Evolutionary conservation across 768 basidiomycete genomes (phyloP).

Genomic region (Podaxis rugospora): DNA sequence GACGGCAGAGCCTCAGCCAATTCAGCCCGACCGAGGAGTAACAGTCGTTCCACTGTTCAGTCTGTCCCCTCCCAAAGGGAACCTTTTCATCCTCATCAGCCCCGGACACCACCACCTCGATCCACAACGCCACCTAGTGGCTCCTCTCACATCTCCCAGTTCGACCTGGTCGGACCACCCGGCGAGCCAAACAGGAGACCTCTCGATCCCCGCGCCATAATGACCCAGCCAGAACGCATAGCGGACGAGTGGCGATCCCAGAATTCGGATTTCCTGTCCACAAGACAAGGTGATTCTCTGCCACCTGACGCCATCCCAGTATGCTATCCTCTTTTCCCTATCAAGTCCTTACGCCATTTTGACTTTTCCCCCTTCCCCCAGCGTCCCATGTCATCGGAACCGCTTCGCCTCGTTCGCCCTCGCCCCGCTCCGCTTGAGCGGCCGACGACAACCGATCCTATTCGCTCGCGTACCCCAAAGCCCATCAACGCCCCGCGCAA

Average conservation of each 20-base stretch:
- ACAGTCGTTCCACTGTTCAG: not conserved
- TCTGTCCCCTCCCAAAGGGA: not conserved
- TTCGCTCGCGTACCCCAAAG: not conserved
- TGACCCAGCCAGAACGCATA: conserved; percentile 22
- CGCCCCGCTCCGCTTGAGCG: not conserved
- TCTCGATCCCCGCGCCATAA: not conserved
- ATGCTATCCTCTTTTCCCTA: not conserved
- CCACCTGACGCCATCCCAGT: not conserved
- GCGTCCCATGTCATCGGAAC: conserved; percentile 7
- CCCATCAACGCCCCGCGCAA: not conserved
- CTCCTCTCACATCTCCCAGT: conserved; percentile 4
- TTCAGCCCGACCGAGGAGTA: not conserved
- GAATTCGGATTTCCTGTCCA: conserved; percentile 20
- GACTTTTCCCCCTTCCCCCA: not conserved
- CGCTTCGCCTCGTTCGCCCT: not conserved
- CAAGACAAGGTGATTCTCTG: conserved; percentile 9
- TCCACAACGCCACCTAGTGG: not conserved
- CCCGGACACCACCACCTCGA: not conserved
- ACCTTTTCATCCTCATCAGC: not conserved
- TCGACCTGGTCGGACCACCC: not conserved
- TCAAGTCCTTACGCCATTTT: not conserved
- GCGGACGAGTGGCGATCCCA: conserved; percentile 29
- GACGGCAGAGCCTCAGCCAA: not conserved
- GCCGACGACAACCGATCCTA: conserved; percentile 2
- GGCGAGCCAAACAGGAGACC: not conserved